Base-by-base conservation (phyloP, 306 rosid species). In the Psophocarpus tetragonolobus region DNA sequence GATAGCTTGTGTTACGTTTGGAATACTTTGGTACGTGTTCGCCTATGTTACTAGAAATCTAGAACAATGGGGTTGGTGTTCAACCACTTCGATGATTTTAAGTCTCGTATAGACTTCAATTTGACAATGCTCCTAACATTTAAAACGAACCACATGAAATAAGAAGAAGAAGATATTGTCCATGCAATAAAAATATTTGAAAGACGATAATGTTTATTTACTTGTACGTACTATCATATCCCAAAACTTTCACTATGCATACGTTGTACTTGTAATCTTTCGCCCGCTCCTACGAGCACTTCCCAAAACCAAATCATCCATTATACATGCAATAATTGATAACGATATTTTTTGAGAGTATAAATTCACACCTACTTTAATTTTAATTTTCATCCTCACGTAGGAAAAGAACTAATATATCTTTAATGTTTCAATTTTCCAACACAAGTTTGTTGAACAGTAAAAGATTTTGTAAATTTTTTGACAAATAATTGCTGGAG, bases 241-340 rank as follows among this genome's bases (percentile, higher is more conserved):
- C 11, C 64, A 57, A 57, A 57, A 57, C 65, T 58, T 58, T 27
- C 17, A 24, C 35, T 2, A 7, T 56, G 63, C 63, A 18, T 27
- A 14, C 39, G 4, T 30, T 27, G 23, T 15, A 63, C 71, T 65
- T 27, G 50, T 38, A 64, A 18, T 64, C n/a, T 63, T 33, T 17
- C 21, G 2, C 20, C 15, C 11, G 0, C 3, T 38, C 50, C 32
- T 65, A 65, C 71, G 38, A 35, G 18, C 4, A 39, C 21, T 39
- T 80, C 84, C 85, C 90, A 21, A 85, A 90, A 76, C 90, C 86
- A 48, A 75, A 39, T 58, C 0, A 64, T 14, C 26, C 50, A 48
- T 64, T 35, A 2, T 68, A 57, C 24, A 32, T 51, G 39, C 29
- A 66, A 38, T 27, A 18, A 2, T 54, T 38, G 56, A 47, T 60